Evolutionary conservation across 2,329 filamentous ascomycete species (phyloP), one percentile per base, ranked within the genome.

Genomic region (Xylariaceae sp.): DNA sequence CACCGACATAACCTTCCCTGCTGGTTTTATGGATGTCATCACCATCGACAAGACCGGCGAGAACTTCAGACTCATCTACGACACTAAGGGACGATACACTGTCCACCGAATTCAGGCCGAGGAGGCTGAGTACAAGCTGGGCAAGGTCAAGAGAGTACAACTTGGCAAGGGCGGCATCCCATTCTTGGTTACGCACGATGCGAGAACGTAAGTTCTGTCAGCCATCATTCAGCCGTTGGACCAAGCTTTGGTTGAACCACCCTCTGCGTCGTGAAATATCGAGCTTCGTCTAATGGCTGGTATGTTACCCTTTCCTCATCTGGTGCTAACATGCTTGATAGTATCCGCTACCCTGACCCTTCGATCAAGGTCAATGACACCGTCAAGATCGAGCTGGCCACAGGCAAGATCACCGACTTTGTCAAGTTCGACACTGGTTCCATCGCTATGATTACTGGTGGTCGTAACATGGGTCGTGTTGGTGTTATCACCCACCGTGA

Each of bases 171-270:
- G 95, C 83, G 95, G 93, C 85, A 96, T 99, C 89, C 95, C 95
- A 96, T 99, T 96, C 93, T 97, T 98, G 92, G 95, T 99, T 91
- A 99, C 95, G 93, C 95, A 99, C 91, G 95, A 99, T 95, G 95
- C 95, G 84, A 90, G 95, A 92, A 99, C 95, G 93, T 99, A 86
- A 96, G 93, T 98, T 89, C 86, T 89, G 82, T 87, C 83, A 86
- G 82, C 90, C 89, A 91, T 97, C 93, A 95, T 93, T 97, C 93
- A 97, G 93, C 89, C 93, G 93, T 97, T 97, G 93, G 91, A 93
- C 91, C 91, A 96, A 95, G 90, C 85, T 96, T 95, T 96, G 92
- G 92, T 84, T 76, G 81, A 83, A 82, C 79, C 69, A 71, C 68
- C 68, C 67, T 69, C 66, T 60, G 67, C 67, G 49, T 51, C 47